Conservation (phyloP, 1,284 basidiomycete genomes). For the Retiboletus fuscus region DNA sequence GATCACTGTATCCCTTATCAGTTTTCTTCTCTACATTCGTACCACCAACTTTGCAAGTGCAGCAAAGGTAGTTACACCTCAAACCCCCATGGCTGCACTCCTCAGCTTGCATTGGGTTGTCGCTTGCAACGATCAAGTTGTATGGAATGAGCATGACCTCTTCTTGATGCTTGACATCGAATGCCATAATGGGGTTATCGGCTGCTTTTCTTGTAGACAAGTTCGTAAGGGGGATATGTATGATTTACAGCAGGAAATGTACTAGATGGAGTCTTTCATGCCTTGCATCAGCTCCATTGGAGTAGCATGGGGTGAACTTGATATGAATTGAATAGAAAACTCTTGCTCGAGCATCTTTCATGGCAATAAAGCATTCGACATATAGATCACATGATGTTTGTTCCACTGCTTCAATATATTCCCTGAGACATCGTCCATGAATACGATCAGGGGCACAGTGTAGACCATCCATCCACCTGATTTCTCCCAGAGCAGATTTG, state of each 20-base stretch:
- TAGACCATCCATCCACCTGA: constrained; percentile 36
- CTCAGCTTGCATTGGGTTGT: constrained; percentile 55
- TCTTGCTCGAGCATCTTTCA: constrained; percentile 41
- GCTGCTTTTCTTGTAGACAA: constrained; percentile 5
- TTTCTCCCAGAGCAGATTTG: constrained; percentile 9
- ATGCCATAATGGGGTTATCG: constrained; percentile 26
- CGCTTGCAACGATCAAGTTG: constrained; percentile 39
- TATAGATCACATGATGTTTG: constrained; percentile 46
- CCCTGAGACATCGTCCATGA: constrained; percentile 50
- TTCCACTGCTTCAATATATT: constrained; percentile 53
- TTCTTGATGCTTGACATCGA: constrained; percentile 34
- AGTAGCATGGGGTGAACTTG: constrained; percentile 45
- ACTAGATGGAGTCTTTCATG: too few species aligned
- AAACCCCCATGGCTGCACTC: constrained; percentile 49
- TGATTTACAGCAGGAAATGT: too few species aligned
- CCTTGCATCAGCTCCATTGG: constrained; percentile 37
- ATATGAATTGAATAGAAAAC: constrained; percentile 45
- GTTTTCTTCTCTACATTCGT: constrained; percentile 37
- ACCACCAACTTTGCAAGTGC: constrained; percentile 47
- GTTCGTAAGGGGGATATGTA: too few species aligned
- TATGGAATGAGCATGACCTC: constrained; percentile 45
- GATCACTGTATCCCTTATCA: background rate
- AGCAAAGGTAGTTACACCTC: constrained; percentile 46
- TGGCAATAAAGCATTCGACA: constrained; percentile 38
- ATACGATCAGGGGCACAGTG: constrained; percentile 42